These are phyloP conservation scores for Coccomyxa sp. DNA, from an alignment of 139 green algal genomes.

Conservation along the genomic window DNA sequence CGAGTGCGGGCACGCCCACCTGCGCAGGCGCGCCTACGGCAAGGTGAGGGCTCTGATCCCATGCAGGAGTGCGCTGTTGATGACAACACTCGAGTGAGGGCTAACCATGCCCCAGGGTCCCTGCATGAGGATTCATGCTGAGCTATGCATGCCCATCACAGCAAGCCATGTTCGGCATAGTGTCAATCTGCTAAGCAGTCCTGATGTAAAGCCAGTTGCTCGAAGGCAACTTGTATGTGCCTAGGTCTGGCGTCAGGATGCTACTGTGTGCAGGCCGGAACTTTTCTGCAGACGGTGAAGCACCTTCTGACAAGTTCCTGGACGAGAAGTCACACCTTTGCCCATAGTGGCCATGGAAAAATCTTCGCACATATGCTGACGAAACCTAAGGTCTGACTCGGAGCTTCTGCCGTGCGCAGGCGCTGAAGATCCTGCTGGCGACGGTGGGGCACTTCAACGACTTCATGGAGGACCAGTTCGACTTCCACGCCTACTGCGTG, in stretches of 20 bases:
- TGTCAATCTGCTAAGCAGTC: too few relatives aligned
- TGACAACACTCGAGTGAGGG: too few relatives aligned
- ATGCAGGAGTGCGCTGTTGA: too few relatives aligned
- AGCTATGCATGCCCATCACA: too few relatives aligned
- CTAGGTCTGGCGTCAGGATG: neutral
- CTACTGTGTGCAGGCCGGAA: neutral
- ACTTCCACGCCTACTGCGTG: constrained; percentile 98
- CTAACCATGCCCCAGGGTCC: too few relatives aligned
- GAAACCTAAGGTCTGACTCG: too few relatives aligned
- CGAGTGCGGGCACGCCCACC: constrained; percentile 64
- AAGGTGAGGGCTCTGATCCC: constrained; percentile 29
- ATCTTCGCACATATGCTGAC: neutral
- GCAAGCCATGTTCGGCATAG: too few relatives aligned
- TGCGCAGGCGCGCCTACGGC: constrained; percentile 34
- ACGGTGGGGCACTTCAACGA: constrained; percentile 84
- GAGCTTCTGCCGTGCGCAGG: too few relatives aligned
- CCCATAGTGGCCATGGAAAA: neutral
- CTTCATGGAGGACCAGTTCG: constrained; percentile 96
- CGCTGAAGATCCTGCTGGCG: constrained; percentile 82
- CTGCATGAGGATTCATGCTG: too few relatives aligned
- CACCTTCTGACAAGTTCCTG: neutral
- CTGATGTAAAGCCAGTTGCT: too few relatives aligned
- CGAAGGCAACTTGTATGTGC: too few relatives aligned
- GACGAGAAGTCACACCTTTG: neutral
- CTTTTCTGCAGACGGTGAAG: too few relatives aligned